Evolutionary conservation across 2,329 filamentous ascomycete genomes (phyloP).

Genomic region (Fusarium cicatricum): DNA sequence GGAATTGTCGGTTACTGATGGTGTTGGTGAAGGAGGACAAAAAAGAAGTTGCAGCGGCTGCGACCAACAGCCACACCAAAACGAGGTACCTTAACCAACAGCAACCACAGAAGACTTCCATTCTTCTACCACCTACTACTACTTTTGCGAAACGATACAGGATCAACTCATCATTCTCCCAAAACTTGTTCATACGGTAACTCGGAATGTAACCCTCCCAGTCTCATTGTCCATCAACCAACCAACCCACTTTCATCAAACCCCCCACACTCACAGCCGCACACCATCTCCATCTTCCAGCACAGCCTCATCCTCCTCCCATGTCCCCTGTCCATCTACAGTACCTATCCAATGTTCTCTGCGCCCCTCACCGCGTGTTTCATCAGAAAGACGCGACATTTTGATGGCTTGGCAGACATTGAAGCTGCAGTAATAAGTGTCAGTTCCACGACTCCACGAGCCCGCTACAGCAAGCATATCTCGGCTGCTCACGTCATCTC

Average conservation of each 20-base stretch:
- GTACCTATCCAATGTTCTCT: not conserved
- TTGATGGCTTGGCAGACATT: too few species aligned
- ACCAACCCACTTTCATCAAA: too few species aligned
- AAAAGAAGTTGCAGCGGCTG: conserved; percentile 9
- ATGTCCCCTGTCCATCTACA: not conserved
- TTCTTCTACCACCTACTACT: not conserved
- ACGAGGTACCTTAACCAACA: too few species aligned
- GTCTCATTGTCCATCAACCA: too few species aligned
- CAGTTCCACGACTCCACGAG: too few species aligned
- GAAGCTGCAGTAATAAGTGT: too few species aligned
- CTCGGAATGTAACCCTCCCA: too few species aligned
- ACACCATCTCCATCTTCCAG: conserved; percentile 13
- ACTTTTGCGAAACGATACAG: too few species aligned
- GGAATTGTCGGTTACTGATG: not conserved
- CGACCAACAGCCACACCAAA: conserved; percentile 13
- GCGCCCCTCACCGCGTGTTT: conserved; percentile 18
- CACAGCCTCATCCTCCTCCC: conserved; percentile 25
- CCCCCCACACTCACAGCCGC: conserved; percentile 22
- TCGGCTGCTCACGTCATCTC: conserved; percentile 3
- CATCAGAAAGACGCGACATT: not conserved
- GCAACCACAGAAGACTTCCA: not conserved
- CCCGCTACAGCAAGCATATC: not conserved
- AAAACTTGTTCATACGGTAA: too few species aligned
- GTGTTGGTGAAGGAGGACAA: conserved; percentile 14
- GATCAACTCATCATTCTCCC: too few species aligned